Evolutionary conservation across 176 grass and related monocot genomes (phyloP), one percentile per base, ranked within the genome.

Genomic region (Microstegium vimineum): DNA sequence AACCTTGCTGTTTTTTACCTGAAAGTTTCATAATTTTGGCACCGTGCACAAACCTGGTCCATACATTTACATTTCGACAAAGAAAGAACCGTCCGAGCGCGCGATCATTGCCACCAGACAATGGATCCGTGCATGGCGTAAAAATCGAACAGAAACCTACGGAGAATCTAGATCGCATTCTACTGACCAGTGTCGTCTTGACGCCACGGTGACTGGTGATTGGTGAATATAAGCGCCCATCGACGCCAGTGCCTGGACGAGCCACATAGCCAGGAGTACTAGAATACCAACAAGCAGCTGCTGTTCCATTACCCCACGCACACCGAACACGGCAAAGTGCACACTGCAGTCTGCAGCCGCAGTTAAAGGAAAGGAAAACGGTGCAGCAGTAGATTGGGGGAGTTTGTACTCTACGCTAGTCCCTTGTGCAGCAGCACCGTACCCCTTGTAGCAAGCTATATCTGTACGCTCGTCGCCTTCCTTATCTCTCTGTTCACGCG

Each of bases 321-420:
- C n/a, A n/a, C n/a, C n/a, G n/a, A n/a, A n/a, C n/a, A n/a, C n/a
- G n/a, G n/a, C n/a, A n/a, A n/a, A n/a, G n/a, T n/a, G n/a, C n/a
- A n/a, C n/a, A n/a, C n/a, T n/a, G n/a, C n/a, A n/a, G n/a, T n/a
- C n/a, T 46, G 35, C 56, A 57, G 30, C 22, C 22, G 10, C 56
- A 78, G 56, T n/a, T n/a, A n/a, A n/a, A 43, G 35, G 45, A 73
- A 23, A 38, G 20, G 62, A 0, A 13, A 31, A 16, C 20, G 2
- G 5, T 76, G 67, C 73, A n/a, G n/a, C n/a, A 60, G 83, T 90
- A 90, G 66, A 82, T 86, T 82, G 45, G 77, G 28, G 47, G 66
- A 27, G 68, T 73, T 73, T 85, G 22, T 84, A 69, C 62, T n/a
- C 38, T 66, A 38, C 60, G 30, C 37, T 28, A 60, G 10, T 22